phyloP scores from a whole-genome alignment of 768 basidiomycete genomes.

The Kwoniella newhampshirensis region DNA sequence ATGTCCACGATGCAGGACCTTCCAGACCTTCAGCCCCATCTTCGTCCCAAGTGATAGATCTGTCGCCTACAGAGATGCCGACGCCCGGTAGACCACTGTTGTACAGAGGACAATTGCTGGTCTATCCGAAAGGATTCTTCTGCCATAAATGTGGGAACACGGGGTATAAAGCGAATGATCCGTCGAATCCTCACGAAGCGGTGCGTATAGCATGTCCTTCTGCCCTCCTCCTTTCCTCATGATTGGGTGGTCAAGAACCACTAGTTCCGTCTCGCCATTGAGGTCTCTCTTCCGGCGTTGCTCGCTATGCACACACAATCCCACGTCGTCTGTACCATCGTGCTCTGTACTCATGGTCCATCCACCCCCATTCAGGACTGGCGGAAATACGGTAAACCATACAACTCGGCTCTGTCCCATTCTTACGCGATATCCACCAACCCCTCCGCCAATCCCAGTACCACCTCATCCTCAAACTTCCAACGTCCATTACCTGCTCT shows the following conservation, averaged over 20 bases:
- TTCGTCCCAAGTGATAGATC: slow-evolving; percentile 18
- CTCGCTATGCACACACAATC: no score
- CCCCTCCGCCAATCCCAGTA: slow-evolving; percentile 26
- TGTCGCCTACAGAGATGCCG: slow-evolving; percentile 35
- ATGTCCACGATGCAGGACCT: slow-evolving; percentile 15
- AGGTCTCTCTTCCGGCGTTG: no score
- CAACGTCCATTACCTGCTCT: slow-evolving; percentile 37
- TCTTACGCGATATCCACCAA: slow-evolving; percentile 29
- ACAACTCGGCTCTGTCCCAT: slow-evolving; percentile 32
- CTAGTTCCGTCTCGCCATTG: no score
- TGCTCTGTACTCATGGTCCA: no score
- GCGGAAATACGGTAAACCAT: slow-evolving; percentile 48
- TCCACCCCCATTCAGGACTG: slow-evolving; percentile 29
- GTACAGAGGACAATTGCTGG: slow-evolving; percentile 34
- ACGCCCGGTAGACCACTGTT: slow-evolving; percentile 45
- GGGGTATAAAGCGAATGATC: slow-evolving; percentile 44
- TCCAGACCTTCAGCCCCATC: slow-evolving; percentile 8
- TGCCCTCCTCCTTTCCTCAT: no score
- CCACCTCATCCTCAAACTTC: slow-evolving; percentile 36
- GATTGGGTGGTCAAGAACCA: no score
- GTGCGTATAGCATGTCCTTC: slow-evolving; percentile 12
- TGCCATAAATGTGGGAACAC: slow-evolving; percentile 47
- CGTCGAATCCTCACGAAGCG: slow-evolving; percentile 35
- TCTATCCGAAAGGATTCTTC: slow-evolving; percentile 41
- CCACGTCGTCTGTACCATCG: no score